Conservation (phyloP, 805 yeast species). For the Metschnikowia kunwiensis region DNA sequence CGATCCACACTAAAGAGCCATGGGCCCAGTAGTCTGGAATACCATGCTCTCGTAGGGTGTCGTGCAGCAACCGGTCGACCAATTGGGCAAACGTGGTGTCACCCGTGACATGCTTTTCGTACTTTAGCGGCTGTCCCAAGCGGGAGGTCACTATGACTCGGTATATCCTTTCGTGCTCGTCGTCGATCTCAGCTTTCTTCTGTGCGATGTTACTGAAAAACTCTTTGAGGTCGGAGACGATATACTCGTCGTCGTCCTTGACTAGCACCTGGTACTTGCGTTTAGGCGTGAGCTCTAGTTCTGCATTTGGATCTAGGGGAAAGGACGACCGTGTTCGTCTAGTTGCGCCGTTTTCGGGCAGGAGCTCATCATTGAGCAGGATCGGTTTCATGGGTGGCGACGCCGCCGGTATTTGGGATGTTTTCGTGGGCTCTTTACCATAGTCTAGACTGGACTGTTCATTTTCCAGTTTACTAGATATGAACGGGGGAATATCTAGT, state of each 20-base stretch:
- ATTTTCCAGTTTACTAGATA: too few relatives aligned
- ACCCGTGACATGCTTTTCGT: slow-evolving; percentile 25
- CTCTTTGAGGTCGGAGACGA: slow-evolving; percentile 17
- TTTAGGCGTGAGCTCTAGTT: neutral
- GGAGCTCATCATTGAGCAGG: neutral
- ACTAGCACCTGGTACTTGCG: neutral
- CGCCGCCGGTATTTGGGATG: neutral
- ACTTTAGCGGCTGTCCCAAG: slow-evolving; percentile 18
- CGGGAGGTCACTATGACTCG: slow-evolving; percentile 29
- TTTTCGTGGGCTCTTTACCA: neutral
- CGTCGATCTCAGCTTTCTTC: neutral
- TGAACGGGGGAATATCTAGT: too few relatives aligned
- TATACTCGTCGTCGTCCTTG: slow-evolving; percentile 6
- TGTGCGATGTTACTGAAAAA: slow-evolving; percentile 17
- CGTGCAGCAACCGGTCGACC: slow-evolving; percentile 5
- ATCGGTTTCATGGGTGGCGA: neutral
- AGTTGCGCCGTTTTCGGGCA: neutral
- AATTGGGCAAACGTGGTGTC: slow-evolving; percentile 10
- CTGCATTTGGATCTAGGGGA: neutral
- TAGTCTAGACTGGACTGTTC: neutral
- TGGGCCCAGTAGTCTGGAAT: slow-evolving; percentile 11
- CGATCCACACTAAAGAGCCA: slow-evolving; percentile 36
- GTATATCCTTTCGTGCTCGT: slow-evolving; percentile 18
- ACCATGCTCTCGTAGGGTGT: slow-evolving; percentile 8
- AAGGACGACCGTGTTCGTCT: too few relatives aligned